These are phyloP conservation scores for Neofusicoccum cordaticola DNA, from an alignment of 2,329 filamentous ascomycete species.

Conservation along the genomic window DNA sequence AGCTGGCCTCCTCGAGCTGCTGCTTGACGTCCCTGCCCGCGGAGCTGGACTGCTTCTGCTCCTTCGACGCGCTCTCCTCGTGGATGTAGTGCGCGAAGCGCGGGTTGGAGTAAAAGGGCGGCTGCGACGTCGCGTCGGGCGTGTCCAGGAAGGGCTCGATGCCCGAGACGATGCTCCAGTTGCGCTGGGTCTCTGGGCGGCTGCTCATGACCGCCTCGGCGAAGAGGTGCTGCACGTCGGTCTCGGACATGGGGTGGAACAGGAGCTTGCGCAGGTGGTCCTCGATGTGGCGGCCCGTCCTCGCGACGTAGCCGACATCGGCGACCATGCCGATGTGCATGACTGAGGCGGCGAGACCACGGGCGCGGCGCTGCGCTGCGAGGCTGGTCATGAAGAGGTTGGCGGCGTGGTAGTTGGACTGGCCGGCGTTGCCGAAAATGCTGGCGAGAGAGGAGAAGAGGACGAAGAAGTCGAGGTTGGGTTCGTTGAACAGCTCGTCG, in stretches of 20 bases:
- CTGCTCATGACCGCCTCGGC: constrained; percentile 50
- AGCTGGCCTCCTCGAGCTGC: not conserved
- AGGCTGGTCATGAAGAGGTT: constrained; percentile 42
- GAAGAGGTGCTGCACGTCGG: constrained; percentile 52
- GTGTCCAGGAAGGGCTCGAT: not conserved
- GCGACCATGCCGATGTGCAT: constrained; percentile 41
- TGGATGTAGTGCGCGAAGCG: constrained; percentile 1
- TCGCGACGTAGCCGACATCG: constrained; percentile 43
- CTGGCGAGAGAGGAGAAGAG: constrained; percentile 23
- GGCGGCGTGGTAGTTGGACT: constrained; percentile 24
- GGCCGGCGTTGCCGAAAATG: constrained; percentile 22
- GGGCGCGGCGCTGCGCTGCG: constrained; percentile 33
- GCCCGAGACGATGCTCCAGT: not conserved
- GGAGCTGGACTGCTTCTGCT: not conserved
- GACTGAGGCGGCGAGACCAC: constrained; percentile 39
- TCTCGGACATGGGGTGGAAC: constrained; percentile 41
- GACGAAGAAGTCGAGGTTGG: constrained; percentile 27
- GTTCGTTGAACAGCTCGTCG: constrained; percentile 20
- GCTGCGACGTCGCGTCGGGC: not conserved
- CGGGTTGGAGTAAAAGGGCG: not conserved
- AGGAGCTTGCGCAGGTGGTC: not conserved
- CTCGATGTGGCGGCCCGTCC: not conserved
- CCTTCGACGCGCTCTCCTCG: not conserved
- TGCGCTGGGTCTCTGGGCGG: not conserved
- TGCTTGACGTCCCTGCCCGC: not conserved